Base-by-base conservation (phyloP, 2,329 filamentous ascomycete genomes). In the Aureobasidium musti region DNA sequence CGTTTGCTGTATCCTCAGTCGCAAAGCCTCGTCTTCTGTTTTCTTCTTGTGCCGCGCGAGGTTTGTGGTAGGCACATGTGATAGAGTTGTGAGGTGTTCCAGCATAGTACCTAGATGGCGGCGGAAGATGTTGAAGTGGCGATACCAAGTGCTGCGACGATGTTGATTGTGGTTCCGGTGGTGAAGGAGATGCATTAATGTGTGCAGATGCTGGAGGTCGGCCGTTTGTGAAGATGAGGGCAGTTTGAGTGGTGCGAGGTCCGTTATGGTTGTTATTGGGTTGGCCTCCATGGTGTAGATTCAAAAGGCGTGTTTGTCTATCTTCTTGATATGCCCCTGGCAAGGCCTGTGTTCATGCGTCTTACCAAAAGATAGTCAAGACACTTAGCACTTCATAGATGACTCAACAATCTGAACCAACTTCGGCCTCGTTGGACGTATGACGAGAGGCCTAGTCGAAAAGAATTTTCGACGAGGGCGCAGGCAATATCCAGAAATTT, bases 121-220 rank as follows among this genome's bases (percentile, higher is more conserved):
- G 41, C 91, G 87, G 70, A 97, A 83, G 70, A 89, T 83, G 63
- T 84, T 84, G 68, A 97, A 86, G 73, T 81, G 82, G 72, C 87
- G 86, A 87, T 91, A 98, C 94, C 94, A 99, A 74, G 87, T 86
- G 35, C 88, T 85, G 69, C 85, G 83, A 65, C 88, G 88, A 77
- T 98, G 94, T 79, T 98, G 94, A 80, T 97, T 98, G 74, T 88
- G 89, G 81, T 97, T 95, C 73, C 92, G 91, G 75, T 91, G 88
- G 77, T 89, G 86, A 72, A 96, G 86, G 70, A 90, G 84, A 73
- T 89, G 83, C 52, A 97, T 86, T 54, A 93, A 79, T 59, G 84
- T 71, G 73, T 79, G 67, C 73, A 82, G 74, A 67, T 79, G 77
- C 35, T 74, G 35, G n/a, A 73, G 67, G n/a, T 67, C 61, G 26